Conservation (phyloP, 164 flowering plant genomes). For the Santalum album region DNA sequence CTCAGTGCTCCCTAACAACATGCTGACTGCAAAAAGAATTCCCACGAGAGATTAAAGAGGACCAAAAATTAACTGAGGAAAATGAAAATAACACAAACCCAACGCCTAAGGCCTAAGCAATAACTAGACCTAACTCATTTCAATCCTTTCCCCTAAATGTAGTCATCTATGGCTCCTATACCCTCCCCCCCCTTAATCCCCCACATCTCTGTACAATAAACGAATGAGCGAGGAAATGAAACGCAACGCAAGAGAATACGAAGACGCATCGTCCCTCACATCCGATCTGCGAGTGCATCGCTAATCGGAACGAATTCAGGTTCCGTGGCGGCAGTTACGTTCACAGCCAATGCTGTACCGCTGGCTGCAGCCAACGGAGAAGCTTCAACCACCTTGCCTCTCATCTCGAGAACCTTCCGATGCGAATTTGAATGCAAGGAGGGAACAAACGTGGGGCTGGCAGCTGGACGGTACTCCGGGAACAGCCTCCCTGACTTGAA, state of each 20-base stretch:
- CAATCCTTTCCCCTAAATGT: conserved; percentile 16
- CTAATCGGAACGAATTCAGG: conserved; percentile 31
- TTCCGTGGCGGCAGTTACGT: conserved; percentile 1
- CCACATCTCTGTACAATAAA: conserved; percentile 53
- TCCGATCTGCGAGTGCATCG: conserved; percentile 18
- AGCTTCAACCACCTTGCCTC: conserved; percentile 25
- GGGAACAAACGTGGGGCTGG: conserved; percentile 86
- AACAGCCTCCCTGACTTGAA: conserved; percentile 85
- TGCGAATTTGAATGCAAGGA: conserved; percentile 84
- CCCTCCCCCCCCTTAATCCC: no score
- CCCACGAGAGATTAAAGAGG: conserved; percentile 10
- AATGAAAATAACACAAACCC: conserved; percentile 10
- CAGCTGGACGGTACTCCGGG: conserved; percentile 97
- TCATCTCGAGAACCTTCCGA: conserved; percentile 88
- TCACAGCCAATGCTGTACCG: neutral
- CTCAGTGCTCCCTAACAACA: conserved; percentile 34
- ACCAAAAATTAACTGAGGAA: no score
- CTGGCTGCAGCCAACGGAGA: neutral
- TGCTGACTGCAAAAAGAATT: conserved; percentile 66
- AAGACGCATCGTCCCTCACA: conserved; percentile 13
- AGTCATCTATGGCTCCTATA: conserved; percentile 25
- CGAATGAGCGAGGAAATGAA: conserved; percentile 9
- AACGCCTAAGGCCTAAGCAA: conserved; percentile 6
- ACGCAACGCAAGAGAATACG: neutral
- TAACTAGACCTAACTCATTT: conserved; percentile 7